Percentiles rank a stretch among this genome's conserved stretches.
Conservation (phyloP, 2,329 filamentous ascomycete species). For the Trichothecium roseum region DNA sequence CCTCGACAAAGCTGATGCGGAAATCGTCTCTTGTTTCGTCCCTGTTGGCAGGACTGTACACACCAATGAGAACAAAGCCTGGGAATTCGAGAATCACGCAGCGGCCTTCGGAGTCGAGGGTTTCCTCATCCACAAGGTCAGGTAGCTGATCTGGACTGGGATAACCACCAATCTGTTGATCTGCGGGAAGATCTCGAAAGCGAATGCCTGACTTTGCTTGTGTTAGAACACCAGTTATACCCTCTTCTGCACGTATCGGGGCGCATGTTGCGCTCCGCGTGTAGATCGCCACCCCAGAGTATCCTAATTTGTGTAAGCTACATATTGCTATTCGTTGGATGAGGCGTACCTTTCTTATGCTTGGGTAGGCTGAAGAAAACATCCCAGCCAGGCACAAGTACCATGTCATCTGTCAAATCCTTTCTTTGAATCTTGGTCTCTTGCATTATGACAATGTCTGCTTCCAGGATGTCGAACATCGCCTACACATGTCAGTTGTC, state of each 20-base stretch:
- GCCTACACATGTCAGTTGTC: constrained; percentile 32
- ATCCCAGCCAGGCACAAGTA: constrained; percentile 89
- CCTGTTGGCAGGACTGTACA: constrained; percentile 84
- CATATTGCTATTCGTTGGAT: too few species aligned
- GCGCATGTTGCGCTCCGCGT: constrained; percentile 78
- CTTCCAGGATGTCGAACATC: constrained; percentile 90
- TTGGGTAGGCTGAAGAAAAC: constrained; percentile 90
- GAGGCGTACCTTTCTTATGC: constrained; percentile 69
- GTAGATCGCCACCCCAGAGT: constrained; percentile 92
- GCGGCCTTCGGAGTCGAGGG: constrained; percentile 81
- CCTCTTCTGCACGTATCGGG: constrained; percentile 86
- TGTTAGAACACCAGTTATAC: constrained; percentile 72
- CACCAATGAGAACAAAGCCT: constrained; percentile 84
- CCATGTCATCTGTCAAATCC: constrained; percentile 90
- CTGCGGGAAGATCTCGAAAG: constrained; percentile 64
- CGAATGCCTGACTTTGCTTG: constrained; percentile 59
- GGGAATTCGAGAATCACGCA: constrained; percentile 89
- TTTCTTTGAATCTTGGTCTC: constrained; percentile 94
- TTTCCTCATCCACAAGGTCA: constrained; percentile 52
- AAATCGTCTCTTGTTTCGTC: constrained; percentile 79
- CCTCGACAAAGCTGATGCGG: constrained; percentile 66
- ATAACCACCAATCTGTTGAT: constrained; percentile 82
- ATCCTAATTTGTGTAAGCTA: constrained; percentile 47
- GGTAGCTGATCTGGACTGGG: constrained; percentile 59
- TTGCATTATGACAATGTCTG: constrained; percentile 91